These are phyloP conservation scores for Colletotrichum abscissum DNA, from an alignment of 2,329 filamentous ascomycete species.

Conservation along the genomic window DNA sequence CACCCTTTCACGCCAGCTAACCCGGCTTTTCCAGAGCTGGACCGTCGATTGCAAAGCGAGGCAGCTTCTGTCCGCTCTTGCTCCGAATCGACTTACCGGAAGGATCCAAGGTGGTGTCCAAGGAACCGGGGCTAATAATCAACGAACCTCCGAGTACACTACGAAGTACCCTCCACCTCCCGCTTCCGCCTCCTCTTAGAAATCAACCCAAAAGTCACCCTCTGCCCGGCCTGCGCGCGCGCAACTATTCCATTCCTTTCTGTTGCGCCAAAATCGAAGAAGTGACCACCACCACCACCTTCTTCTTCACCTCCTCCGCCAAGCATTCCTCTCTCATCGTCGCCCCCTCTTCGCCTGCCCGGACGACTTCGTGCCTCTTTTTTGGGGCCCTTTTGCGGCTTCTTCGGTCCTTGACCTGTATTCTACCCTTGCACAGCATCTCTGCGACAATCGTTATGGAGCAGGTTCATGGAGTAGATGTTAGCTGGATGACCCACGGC, in stretches of 20 bases:
- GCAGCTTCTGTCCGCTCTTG: neutral
- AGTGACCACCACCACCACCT: neutral
- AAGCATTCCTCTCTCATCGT: neutral
- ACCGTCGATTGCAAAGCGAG: neutral
- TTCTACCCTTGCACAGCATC: neutral
- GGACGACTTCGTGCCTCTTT: neutral
- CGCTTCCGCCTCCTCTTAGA: slow-evolving; percentile 21
- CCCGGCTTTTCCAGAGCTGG: neutral
- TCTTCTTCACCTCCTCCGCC: neutral
- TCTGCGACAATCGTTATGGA: slow-evolving; percentile 69
- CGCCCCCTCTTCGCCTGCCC: neutral
- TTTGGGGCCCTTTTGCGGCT: slow-evolving; percentile 18
- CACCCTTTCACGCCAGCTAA: neutral
- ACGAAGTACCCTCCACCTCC: slow-evolving; percentile 32
- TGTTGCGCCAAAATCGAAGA: slow-evolving; percentile 1
- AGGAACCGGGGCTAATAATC: neutral
- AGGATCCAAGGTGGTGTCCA: slow-evolving; percentile 3
- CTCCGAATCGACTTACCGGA: slow-evolving; percentile 20
- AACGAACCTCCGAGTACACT: neutral
- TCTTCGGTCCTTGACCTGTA: neutral
- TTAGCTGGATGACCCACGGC: slow-evolving; percentile 89
- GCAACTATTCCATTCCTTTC: slow-evolving; percentile 10
- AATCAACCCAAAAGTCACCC: slow-evolving; percentile 29
- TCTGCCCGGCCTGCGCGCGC: slow-evolving; percentile 1
- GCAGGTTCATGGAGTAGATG: slow-evolving; percentile 84